phyloP scores from a whole-genome alignment of 768 basidiomycete genomes.

The Boletus tylopilopsis region DNA sequence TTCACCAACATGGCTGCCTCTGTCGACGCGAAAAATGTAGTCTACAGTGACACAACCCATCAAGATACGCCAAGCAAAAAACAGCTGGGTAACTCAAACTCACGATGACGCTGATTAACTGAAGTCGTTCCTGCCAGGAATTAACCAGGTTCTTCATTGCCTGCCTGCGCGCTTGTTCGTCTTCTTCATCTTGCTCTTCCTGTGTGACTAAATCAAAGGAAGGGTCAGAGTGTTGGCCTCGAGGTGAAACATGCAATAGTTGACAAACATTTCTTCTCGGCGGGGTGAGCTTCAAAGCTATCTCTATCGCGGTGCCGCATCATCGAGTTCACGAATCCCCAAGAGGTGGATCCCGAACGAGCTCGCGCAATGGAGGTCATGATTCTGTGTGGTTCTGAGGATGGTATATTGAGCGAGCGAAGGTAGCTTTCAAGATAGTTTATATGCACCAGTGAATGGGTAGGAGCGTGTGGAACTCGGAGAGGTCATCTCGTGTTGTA shows the following conservation, averaged over 20 bases:
- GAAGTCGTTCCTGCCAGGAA: constrained; percentile 61
- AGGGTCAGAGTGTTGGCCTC: background rate
- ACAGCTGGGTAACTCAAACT: constrained; percentile 19
- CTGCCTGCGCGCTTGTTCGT: constrained; percentile 41
- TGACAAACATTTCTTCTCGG: constrained; percentile 20
- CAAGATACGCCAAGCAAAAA: background rate
- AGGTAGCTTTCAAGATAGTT: background rate
- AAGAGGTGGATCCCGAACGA: constrained; percentile 6
- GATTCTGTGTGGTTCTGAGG: constrained; percentile 8
- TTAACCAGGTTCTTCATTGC: constrained; percentile 49
- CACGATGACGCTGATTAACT: constrained; percentile 58
- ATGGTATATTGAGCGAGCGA: background rate
- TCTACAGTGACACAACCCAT: constrained; percentile 31
- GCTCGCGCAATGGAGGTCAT: constrained; percentile 6
- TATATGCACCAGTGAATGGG: constrained; percentile 7
- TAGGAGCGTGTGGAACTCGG: background rate
- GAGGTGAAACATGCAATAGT: background rate
- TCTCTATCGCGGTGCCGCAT: constrained; percentile 3
- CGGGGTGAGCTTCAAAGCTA: constrained; percentile 2
- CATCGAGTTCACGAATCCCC: constrained; percentile 22
- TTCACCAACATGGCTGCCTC: constrained; percentile 51
- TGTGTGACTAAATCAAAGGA: constrained; percentile 37
- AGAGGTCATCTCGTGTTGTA: background rate
- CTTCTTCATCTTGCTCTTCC: constrained; percentile 45
- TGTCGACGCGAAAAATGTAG: constrained; percentile 59